A percentile compares a stretch with the other conserved stretches of the same genome.
These are phyloP conservation scores for Thermochaetoides thermophila DNA, from an alignment of 495 filamentous ascomycete species.

Conservation along the genomic window DNA sequence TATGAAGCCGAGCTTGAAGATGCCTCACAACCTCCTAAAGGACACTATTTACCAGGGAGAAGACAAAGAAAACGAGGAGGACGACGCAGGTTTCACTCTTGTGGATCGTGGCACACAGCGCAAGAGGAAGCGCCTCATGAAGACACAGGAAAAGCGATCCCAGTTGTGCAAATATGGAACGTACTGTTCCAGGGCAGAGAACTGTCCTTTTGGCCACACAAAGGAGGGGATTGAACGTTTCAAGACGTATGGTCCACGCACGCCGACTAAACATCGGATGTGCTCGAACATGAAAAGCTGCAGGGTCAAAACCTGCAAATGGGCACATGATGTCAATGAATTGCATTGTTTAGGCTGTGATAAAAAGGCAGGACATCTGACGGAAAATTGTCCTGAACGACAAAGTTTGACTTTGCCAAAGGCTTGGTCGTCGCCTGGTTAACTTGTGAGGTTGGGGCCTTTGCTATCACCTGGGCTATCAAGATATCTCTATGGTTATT, in stretches of 20 bases:
- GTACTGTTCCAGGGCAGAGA: constrained; percentile 1
- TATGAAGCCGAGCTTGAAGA: no score
- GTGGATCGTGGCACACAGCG: not conserved
- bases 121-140: not conserved
- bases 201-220: constrained; percentile 4
- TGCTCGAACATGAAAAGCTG: not conserved
- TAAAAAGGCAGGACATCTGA: no score
- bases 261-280: not conserved
- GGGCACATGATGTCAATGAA: no score
- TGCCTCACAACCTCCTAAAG: no score
- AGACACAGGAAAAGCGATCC: not conserved
- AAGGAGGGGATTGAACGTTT: constrained; percentile 1
- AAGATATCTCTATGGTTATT: no score
- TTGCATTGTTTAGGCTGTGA: not conserved
- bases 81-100: not conserved
- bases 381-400: no score
- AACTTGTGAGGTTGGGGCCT: no score
- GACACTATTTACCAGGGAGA: no score
- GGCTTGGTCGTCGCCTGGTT: no score
- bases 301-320: no score
- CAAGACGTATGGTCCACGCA: not conserved
- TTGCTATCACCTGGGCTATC: no score
- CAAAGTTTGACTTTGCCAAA: no score
- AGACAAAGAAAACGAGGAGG: not conserved
- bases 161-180: not conserved